Evolutionary conservation across 192 early-diverging fungal genomes (phyloP).

Genomic region (Coemansia sp.): DNA sequence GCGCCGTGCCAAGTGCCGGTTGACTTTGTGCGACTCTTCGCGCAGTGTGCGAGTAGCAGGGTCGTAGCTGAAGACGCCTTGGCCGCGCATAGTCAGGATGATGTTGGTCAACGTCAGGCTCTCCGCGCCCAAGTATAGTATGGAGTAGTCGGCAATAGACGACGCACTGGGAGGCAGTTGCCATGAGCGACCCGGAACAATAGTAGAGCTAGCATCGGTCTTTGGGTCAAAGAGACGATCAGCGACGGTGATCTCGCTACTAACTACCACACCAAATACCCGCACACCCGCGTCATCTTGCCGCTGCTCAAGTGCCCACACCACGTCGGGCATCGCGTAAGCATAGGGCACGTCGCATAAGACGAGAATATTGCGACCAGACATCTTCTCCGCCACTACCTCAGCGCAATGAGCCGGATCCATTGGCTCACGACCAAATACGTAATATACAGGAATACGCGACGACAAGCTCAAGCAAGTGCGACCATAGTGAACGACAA

Average conservation of each 20-base stretch:
- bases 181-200: conserved; percentile 61
- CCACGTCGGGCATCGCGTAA: conserved; percentile 59
- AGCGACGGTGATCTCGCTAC: conserved; percentile 13
- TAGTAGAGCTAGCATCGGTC: background rate
- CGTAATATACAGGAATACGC: conserved; percentile 82
- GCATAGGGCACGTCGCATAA: conserved; percentile 79
- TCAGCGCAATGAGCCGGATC: conserved; percentile 65
- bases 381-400: conserved; percentile 48
- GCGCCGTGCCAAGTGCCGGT: conserved; percentile 64
- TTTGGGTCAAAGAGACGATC: conserved; percentile 18
- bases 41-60: conserved; percentile 62
- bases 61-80: conserved; percentile 69
- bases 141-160: conserved; percentile 64
- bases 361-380: conserved; percentile 61
- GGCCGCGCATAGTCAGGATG: conserved; percentile 70
- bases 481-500: conserved; percentile 96
- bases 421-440: conserved; percentile 78
- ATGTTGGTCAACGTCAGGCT: conserved; percentile 86
- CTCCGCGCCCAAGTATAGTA: conserved; percentile 88
- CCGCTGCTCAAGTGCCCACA: background rate
- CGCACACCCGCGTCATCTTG: background rate
- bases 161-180: conserved; percentile 49
- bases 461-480: conserved; percentile 87
- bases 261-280: conserved; percentile 11
- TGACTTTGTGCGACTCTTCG: conserved; percentile 63